Evolutionary conservation across 495 filamentous ascomycete species (phyloP).

Genomic region (Delitschia confertaspora): DNA sequence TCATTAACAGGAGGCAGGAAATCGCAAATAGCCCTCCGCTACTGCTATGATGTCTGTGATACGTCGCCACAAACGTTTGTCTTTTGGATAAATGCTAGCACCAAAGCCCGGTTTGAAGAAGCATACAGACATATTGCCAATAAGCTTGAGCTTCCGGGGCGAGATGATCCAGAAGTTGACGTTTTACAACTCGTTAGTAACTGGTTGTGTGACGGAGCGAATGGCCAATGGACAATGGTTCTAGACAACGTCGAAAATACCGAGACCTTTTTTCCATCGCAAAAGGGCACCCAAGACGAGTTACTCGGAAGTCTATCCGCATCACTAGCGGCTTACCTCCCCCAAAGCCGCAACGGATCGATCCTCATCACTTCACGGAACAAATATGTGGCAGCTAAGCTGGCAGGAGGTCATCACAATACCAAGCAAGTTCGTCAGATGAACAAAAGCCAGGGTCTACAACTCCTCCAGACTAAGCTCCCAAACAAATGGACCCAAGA

Average conservation of each 20-base stretch:
- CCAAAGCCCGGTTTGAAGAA: slow-evolving; percentile 7
- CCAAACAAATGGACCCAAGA: not conserved
- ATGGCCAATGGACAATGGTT: slow-evolving; percentile 11
- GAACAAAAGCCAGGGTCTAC: slow-evolving; percentile 10
- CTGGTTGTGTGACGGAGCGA: slow-evolving; percentile 9
- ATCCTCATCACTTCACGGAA: slow-evolving; percentile 10
- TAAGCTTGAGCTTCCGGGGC: slow-evolving; percentile 2
- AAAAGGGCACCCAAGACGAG: not conserved
- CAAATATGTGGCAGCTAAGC: slow-evolving; percentile 5
- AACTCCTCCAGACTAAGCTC: slow-evolving; percentile 1
- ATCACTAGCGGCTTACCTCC: slow-evolving; percentile 8
- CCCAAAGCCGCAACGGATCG: slow-evolving; percentile 9
- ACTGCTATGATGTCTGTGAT: slow-evolving; percentile 2
- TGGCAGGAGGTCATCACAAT: slow-evolving; percentile 1
- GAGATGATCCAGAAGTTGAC: slow-evolving; percentile 4
- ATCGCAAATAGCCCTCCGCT: slow-evolving; percentile 16
- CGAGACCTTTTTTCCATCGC: slow-evolving; percentile 3
- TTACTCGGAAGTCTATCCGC: too few relatives aligned
- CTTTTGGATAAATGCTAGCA: slow-evolving; percentile 21
- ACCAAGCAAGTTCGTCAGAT: slow-evolving; percentile 11
- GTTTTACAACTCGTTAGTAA: slow-evolving; percentile 7
- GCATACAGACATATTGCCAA: slow-evolving; percentile 13
- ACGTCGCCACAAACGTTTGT: slow-evolving; percentile 4
- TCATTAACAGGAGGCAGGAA: slow-evolving; percentile 6
- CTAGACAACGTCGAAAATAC: slow-evolving; percentile 12